Conservation (phyloP, 1,284 basidiomycete genomes). For the Stygiomarasmius scandens region DNA sequence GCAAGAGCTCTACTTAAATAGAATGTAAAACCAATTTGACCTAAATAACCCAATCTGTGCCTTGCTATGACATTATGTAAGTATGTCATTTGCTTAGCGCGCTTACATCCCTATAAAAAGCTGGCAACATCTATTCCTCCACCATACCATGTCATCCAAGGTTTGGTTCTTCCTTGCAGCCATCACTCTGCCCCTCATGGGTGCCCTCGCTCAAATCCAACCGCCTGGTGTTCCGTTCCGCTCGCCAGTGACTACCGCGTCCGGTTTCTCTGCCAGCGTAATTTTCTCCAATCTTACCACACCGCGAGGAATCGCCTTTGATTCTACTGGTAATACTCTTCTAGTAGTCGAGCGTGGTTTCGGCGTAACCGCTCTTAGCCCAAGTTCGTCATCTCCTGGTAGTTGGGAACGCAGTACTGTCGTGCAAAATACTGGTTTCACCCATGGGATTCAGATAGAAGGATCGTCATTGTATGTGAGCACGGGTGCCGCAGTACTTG, state of each 20-base stretch:
- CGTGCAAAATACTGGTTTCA: conserved; percentile 36
- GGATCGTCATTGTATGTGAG: conserved; percentile 35
- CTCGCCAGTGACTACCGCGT: conserved; percentile 37
- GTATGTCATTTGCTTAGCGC: too few species aligned
- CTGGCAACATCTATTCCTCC: too few species aligned
- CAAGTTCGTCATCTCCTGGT: conserved; percentile 17
- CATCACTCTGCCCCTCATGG: too few species aligned
- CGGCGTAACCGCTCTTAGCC: conserved; percentile 41
- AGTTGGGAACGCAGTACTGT: conserved; percentile 43
- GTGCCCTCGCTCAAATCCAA: conserved; percentile 22
- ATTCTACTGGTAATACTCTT: conserved; percentile 33
- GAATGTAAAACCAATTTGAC: too few species aligned
- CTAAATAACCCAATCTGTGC: too few species aligned
- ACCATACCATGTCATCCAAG: too few species aligned
- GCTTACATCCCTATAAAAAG: too few species aligned
- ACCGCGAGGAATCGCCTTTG: conserved; percentile 42
- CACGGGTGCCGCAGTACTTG: conserved; percentile 30
- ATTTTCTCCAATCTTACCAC: conserved; percentile 40
- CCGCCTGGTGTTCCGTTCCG: conserved; percentile 28
- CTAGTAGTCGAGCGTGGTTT: conserved; percentile 43
- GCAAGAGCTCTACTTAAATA: too few species aligned
- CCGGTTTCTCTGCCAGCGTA: conserved; percentile 34
- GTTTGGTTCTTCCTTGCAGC: too few species aligned
- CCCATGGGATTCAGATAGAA: conserved; percentile 44
- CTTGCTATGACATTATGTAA: too few species aligned